phyloP scores from a whole-genome alignment of 306 rosid genomes.

The Malus fusca region DNA sequence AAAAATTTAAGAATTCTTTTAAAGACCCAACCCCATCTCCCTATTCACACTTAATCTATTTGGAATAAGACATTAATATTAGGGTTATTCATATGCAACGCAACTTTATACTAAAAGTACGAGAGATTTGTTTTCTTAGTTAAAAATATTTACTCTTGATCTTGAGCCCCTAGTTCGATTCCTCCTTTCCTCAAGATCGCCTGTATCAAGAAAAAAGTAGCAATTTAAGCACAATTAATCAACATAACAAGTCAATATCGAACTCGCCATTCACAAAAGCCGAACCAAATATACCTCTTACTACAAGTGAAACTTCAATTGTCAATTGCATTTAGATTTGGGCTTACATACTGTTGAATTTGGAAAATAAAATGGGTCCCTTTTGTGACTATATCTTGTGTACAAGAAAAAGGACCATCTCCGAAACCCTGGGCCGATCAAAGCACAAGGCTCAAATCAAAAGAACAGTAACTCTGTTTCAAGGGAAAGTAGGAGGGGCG shows the following conservation, averaged over 20 bases:
- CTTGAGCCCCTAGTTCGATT: not conserved
- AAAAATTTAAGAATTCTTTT: too few species aligned
- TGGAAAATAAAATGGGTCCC: not conserved
- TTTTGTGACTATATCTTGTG: not conserved
- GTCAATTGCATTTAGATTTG: not conserved
- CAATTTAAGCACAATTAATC: not conserved
- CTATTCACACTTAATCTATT: not conserved
- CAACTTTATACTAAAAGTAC: not conserved
- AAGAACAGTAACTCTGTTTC: not conserved
- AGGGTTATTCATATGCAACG: not conserved
- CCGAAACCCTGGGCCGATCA: not conserved
- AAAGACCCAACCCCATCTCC: too few species aligned
- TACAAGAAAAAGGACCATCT: not conserved
- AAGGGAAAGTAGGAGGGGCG: not conserved
- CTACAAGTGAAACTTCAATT: not conserved
- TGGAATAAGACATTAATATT: not conserved
- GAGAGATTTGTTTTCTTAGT: too few species aligned
- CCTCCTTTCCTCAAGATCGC: not conserved
- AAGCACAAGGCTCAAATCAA: not conserved
- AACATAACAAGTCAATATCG: too few species aligned
- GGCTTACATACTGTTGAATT: not conserved
- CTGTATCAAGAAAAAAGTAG: not conserved
- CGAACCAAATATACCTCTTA: too few species aligned
- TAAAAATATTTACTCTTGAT: too few species aligned
- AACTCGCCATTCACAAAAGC: too few species aligned